These are phyloP conservation scores for Carex myosuroides DNA, from an alignment of 176 grass and related monocot genomes.

Conservation along the genomic window DNA sequence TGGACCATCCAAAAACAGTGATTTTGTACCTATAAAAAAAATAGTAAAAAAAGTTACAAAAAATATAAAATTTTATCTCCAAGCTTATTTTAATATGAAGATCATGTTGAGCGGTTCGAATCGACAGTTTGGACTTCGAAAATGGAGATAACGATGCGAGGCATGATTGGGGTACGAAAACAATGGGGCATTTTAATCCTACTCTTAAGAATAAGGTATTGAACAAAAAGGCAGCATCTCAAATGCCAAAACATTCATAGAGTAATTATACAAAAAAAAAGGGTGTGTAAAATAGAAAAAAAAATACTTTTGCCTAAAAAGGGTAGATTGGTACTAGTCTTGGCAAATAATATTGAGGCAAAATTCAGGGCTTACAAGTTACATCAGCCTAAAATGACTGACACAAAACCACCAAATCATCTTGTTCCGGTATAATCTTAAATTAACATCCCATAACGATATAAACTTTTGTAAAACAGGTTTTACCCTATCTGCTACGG, in stretches of 20 bases:
- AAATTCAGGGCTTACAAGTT: not conserved
- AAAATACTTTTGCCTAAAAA: not conserved
- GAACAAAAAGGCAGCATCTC: too few species aligned
- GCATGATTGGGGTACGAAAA: too few species aligned
- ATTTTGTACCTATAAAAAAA: too few species aligned
- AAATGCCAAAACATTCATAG: not conserved
- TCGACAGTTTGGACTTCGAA: too few species aligned
- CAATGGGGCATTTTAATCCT: too few species aligned
- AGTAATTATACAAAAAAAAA: not conserved
- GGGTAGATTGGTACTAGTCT: not conserved
- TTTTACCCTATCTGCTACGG: constrained; percentile 73
- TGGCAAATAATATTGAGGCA: not conserved
- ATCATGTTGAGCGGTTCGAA: too few species aligned
- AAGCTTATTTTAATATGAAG: too few species aligned
- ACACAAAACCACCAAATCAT: not conserved
- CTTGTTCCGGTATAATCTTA: not conserved
- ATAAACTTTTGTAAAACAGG: constrained; percentile 26
- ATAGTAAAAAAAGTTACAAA: too few species aligned
- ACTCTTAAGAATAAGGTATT: too few species aligned
- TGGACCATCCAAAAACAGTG: too few species aligned
- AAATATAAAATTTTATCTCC: too few species aligned
- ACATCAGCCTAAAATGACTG: not conserved
- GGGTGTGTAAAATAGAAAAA: not conserved
- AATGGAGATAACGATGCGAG: too few species aligned
- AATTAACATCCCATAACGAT: not conserved